Evolutionary conservation across 805 yeast genomes (phyloP).

Genomic region (Lipomyces lipofer): DNA sequence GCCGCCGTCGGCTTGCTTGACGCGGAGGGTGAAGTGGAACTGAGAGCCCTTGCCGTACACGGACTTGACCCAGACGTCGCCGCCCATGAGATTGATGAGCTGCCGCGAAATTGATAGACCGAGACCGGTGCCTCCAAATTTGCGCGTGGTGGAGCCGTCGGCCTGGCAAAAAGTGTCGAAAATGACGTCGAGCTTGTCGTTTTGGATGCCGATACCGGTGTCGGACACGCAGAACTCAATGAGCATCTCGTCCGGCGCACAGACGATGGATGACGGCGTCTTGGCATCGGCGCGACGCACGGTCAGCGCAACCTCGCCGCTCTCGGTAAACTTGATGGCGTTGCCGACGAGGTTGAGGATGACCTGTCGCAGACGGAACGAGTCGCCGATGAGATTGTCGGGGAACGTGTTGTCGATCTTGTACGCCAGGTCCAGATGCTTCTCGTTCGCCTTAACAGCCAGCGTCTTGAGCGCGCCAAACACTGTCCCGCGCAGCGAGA

Average conservation of each 20-base stretch:
- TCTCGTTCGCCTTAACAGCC: slow-evolving; percentile 87
- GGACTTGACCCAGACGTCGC: slow-evolving; percentile 88
- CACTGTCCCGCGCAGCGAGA: slow-evolving; percentile 80
- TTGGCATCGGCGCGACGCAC: slow-evolving; percentile 44
- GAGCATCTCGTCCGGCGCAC: slow-evolving; percentile 48
- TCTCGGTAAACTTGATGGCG: slow-evolving; percentile 82
- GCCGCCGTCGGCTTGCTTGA: slow-evolving; percentile 66
- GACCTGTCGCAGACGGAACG: slow-evolving; percentile 84
- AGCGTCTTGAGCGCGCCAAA: slow-evolving; percentile 87
- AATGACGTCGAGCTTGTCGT: slow-evolving; percentile 79
- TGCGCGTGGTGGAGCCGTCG: slow-evolving; percentile 89
- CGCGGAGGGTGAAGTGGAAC: slow-evolving; percentile 77
- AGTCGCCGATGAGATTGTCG: slow-evolving; percentile 82
- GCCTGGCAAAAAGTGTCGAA: slow-evolving; percentile 92
- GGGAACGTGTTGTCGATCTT: slow-evolving; percentile 86
- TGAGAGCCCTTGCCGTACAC: slow-evolving; percentile 78
- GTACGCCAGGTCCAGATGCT: slow-evolving; percentile 74
- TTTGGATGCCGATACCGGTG: slow-evolving; percentile 85
- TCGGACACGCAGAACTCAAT: slow-evolving; percentile 85
- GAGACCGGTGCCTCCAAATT: slow-evolving; percentile 90
- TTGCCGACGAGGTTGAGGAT: slow-evolving; percentile 84
- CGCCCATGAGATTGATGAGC: slow-evolving; percentile 87
- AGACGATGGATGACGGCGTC: not conserved
- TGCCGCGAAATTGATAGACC: slow-evolving; percentile 87
- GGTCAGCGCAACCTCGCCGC: slow-evolving; percentile 76